These are phyloP conservation scores for Yamadazyma trypodendri DNA, from an alignment of 1,139 yeast species.

Conservation along the genomic window DNA sequence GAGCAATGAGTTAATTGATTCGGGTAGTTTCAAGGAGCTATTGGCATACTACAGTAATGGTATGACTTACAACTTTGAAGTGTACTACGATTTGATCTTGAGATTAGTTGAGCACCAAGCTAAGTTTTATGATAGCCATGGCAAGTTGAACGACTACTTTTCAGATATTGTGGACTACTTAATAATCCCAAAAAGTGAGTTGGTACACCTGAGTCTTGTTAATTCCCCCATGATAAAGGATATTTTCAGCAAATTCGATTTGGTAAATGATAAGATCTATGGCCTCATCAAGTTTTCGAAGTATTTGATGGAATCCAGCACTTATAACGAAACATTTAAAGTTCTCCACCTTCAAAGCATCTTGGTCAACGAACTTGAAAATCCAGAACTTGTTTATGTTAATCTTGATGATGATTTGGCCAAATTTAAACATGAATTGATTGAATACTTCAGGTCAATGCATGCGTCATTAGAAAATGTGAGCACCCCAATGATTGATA, in stretches of 20 bases:
- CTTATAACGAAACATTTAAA: slow-evolving; percentile 17
- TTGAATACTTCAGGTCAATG: slow-evolving; percentile 16
- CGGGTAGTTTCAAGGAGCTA: slow-evolving; percentile 29
- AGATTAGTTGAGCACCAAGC: slow-evolving; percentile 37
- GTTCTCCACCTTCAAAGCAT: slow-evolving; percentile 35
- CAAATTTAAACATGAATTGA: slow-evolving; percentile 23
- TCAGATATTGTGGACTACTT: slow-evolving; percentile 26
- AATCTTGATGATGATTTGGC: slow-evolving; percentile 37
- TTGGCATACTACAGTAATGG: slow-evolving; percentile 31
- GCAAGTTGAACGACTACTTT: slow-evolving; percentile 29
- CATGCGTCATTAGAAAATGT: slow-evolving; percentile 8
- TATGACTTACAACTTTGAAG: slow-evolving; percentile 22
- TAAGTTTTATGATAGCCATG: slow-evolving; percentile 23
- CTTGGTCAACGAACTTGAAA: slow-evolving; percentile 50
- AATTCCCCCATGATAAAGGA: slow-evolving; percentile 31
- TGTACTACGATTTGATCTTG: slow-evolving; percentile 36
- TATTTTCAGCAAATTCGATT: slow-evolving; percentile 28
- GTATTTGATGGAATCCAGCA: slow-evolving; percentile 20
- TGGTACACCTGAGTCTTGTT: slow-evolving; percentile 14
- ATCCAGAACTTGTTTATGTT: slow-evolving; percentile 49
- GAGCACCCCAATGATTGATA: slow-evolving; percentile 23
- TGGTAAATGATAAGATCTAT: slow-evolving; percentile 34
- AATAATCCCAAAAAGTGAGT: slow-evolving; percentile 7
- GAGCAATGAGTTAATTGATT: slow-evolving; percentile 30
- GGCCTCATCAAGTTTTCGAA: slow-evolving; percentile 32